Percentiles rank a stretch among this genome's conserved stretches.
These are phyloP conservation scores for Lachnellula subtilissima DNA, from an alignment of 2,329 filamentous ascomycete genomes.

Conservation along the genomic window DNA sequence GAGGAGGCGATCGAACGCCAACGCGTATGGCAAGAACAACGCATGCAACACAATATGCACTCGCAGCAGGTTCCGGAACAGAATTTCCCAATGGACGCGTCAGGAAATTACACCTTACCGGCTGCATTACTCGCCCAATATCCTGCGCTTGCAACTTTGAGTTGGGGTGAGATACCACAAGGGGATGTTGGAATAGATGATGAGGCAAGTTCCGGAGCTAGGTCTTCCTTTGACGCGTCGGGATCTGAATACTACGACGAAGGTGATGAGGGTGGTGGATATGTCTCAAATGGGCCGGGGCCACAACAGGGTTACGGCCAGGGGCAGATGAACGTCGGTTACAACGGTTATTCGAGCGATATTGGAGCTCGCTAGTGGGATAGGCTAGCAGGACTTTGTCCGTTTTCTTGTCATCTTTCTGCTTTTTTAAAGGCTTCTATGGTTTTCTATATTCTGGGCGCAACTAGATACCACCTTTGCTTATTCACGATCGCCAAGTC, in stretches of 20 bases:
- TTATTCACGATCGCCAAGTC: background rate
- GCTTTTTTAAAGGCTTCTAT: constrained; percentile 3
- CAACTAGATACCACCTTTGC: constrained; percentile 30
- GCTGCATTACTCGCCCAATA: constrained; percentile 87
- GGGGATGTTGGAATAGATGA: constrained; percentile 60
- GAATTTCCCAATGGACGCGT: constrained; percentile 50
- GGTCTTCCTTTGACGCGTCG: constrained; percentile 70
- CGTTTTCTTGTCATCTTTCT: constrained; percentile 5
- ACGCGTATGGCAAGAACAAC: constrained; percentile 67
- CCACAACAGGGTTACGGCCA: constrained; percentile 29
- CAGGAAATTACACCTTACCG: constrained; percentile 66
- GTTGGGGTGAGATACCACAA: constrained; percentile 75
- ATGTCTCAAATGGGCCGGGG: constrained; percentile 45
- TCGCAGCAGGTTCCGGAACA: constrained; percentile 53
- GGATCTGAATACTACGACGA: constrained; percentile 66
- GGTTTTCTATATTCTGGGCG: constrained; percentile 16
- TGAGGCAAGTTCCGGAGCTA: constrained; percentile 65
- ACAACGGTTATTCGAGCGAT: constrained; percentile 31
- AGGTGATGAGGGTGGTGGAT: constrained; percentile 65
- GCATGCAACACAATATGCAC: constrained; percentile 61
- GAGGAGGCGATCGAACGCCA: constrained; percentile 86
- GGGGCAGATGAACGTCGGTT: constrained; percentile 27
- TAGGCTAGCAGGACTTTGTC: background rate
- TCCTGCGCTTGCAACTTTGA: constrained; percentile 83
- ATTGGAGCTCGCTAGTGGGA: constrained; percentile 23